Evolutionary conservation across 1,284 basidiomycete genomes (phyloP).

Genomic region (Agroathelia rolfsii): DNA sequence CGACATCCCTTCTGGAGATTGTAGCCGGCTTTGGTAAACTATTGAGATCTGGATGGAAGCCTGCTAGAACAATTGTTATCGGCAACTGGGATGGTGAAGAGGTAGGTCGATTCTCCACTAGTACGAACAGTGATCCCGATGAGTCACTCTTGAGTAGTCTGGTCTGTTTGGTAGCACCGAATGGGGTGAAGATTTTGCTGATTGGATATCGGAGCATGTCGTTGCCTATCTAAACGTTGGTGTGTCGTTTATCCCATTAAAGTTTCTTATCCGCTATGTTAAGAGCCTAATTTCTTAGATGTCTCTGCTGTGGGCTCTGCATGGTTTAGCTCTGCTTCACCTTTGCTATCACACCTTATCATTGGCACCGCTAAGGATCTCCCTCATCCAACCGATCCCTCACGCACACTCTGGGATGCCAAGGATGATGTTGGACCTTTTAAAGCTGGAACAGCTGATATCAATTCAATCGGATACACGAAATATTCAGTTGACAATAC

Average conservation of each 20-base stretch:
- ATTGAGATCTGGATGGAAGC: conserved; percentile 75
- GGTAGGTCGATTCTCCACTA: conserved; percentile 25
- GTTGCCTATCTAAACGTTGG: conserved; percentile 87
- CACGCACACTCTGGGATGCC: conserved; percentile 60
- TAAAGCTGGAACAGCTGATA: too few relatives aligned
- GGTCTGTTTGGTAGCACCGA: conserved; percentile 84
- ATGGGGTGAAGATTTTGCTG: conserved; percentile 82
- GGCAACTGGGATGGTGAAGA: conserved; percentile 94
- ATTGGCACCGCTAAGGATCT: conserved; percentile 56
- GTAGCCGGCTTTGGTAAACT: conserved; percentile 76
- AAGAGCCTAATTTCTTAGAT: conserved; percentile 25
- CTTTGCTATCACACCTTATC: conserved; percentile 74
- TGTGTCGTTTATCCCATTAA: conserved; percentile 19
- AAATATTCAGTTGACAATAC: too few relatives aligned
- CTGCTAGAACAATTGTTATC: conserved; percentile 79
- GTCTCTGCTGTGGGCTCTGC: conserved; percentile 60
- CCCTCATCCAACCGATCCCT: conserved; percentile 49
- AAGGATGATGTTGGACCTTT: conserved; percentile 45
- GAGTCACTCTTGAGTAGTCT: conserved; percentile 36
- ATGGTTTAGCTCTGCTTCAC: conserved; percentile 48
- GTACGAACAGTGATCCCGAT: not conserved
- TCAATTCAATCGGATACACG: too few relatives aligned
- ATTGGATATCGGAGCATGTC: conserved; percentile 69
- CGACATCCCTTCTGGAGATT: conserved; percentile 78
- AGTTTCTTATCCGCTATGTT: not conserved